Evolutionary conservation across 2,329 filamentous ascomycete species (phyloP), one percentile per base, ranked within the genome.

Genomic region (Myriosclerotinia duriaeana): DNA sequence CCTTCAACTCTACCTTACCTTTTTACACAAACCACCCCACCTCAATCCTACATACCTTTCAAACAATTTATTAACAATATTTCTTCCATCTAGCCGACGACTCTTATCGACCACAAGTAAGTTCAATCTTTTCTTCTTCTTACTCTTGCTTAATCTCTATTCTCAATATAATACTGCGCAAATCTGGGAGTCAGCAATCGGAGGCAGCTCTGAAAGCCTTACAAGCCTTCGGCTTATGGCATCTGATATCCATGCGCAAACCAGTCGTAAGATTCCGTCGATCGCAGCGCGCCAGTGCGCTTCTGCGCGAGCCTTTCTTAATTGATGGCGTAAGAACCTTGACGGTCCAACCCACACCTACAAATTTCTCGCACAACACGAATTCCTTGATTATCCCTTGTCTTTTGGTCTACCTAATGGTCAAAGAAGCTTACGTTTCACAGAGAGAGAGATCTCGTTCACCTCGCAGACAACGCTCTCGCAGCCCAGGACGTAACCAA

Each of bases 371-470:
- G 22, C 55, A 56, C 38, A 56, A 53, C 20, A 52, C 66, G 63
- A 36, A 66, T 66, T 70, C 44, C 70, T 73, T 71, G 60, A 75
- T 75, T 72, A 63, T 52, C 58, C 50, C 56, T 61, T 54, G 55
- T 50, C 61, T 36, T 54, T 22, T 44, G 14, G 26, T 54, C 65
- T 52, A 52, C 52, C 42, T 66, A 36, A 71, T 69, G 72, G 67
- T 72, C 66, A 71, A 69, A 72, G 72, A 76, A 65, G 73, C 75
- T 77, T 73, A 77, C 74, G 70, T 71, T 67, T 73, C 69, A 72
- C 83, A 94, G 91, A 91, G 91, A 79, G 92, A 96, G 87, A 90
- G 89, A 82, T 86, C 87, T 78, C 89, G 92, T 80, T 96, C 93
- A 76, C 90, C 92, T 82, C 91, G 90, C 76, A 89, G 92, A 80